Base-by-base conservation (phyloP, 495 filamentous ascomycete species). In the Bathelium albidoporum region DNA sequence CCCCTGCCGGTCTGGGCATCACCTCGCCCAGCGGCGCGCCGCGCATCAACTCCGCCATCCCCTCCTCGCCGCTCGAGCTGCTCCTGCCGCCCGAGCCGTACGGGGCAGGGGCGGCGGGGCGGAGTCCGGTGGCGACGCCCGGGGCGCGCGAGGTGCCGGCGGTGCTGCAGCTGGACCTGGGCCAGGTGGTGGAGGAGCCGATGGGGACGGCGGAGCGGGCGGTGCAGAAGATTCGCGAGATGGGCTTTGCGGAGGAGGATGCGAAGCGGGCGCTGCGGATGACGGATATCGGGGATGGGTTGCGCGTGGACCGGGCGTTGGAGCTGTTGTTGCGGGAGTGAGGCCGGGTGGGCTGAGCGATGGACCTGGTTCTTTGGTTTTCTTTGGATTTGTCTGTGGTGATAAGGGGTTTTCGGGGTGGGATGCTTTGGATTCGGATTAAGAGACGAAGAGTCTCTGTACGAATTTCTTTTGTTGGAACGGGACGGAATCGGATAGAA, bases 231-330 rank as follows among this genome's bases (percentile, higher is more conserved):
- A 75, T 78, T 31, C 72, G 75, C 2, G 76, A 74, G 28, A 78
- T 78, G 76, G 76, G 76, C 0, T 78, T 77, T 59, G 72, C 74
- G 14, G 62, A 67, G 16, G 72, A 69, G 24, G 63, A 75, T 62
- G 76, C 76, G n/a, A 60, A 67, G 44, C 29, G 66, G 12, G 76
- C 76, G 39, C 69, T 78, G 0, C 31, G 67, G 26, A 68, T 70
- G 63, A 77, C 75, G 26, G 75, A 77, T 64, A 66, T 73, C 60
- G 73, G 74, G 2, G 72, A 74, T 64, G 73, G 73, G n/a, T 59
- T 77, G 60, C 59, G 74, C 26, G 69, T 78, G 11, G 74, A 76
- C 64, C 68, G 72, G 44, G 76, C 76, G 7, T 73, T 78, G 29
- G 75, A 77, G 64, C 55, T 77, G 59, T 61, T 77, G 60, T 60